phyloP scores from a whole-genome alignment of 2,329 filamentous ascomycete genomes.

The Aaosphaeria arxii region DNA sequence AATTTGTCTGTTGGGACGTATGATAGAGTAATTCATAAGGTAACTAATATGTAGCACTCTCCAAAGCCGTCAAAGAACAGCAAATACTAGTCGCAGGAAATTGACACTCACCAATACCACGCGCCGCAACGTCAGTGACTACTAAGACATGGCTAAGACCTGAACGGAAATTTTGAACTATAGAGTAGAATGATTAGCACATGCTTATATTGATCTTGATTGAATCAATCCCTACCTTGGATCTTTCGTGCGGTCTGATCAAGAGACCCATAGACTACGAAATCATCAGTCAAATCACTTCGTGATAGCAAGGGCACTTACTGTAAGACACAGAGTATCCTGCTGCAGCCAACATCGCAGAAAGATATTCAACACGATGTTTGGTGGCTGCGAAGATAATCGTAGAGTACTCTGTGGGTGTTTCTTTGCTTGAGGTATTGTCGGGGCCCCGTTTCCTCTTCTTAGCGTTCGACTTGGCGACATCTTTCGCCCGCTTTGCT shows the following conservation, averaged over 20 bases:
- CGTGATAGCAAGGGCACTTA: conserved; percentile 9
- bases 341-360: conserved; percentile 71
- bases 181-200: no score
- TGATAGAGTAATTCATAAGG: no score
- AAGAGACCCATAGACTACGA: conserved; percentile 77
- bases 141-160: conserved; percentile 88
- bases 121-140: conserved; percentile 92
- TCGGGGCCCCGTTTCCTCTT: conserved; percentile 68
- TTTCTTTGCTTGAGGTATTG: conserved; percentile 57
- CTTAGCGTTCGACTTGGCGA: conserved; percentile 52
- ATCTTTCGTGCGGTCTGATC: conserved; percentile 92
- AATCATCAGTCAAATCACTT: background rate
- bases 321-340: conserved; percentile 85
- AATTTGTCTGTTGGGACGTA: no score
- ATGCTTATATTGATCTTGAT: no score
- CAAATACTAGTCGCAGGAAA: conserved; percentile 62
- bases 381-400: conserved; percentile 95
- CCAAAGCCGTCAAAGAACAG: conserved; percentile 54
- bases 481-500: conserved; percentile 44
- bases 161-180: conserved; percentile 78
- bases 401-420: conserved; percentile 84
- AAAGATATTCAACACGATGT: conserved; percentile 93
- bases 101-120: conserved; percentile 97
- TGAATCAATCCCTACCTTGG: conserved; percentile 45
- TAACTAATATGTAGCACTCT: background rate